A percentile compares a stretch with the other conserved stretches of the same genome.
Evolutionary conservation across 2,329 filamentous ascomycete genomes (phyloP).

Genomic region (Diaporthe humulicola): DNA sequence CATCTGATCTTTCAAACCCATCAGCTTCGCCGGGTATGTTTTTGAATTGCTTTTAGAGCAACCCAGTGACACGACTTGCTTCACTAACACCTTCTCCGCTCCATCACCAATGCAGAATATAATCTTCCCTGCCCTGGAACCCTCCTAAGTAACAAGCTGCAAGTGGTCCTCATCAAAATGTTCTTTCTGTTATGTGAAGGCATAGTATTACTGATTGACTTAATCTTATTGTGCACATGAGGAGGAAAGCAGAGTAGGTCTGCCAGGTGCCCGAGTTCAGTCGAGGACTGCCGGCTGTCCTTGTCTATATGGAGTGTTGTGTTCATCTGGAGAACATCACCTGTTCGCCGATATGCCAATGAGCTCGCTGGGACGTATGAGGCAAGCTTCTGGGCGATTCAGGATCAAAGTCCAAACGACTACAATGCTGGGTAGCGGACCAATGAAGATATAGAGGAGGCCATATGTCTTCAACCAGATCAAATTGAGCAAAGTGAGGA

Average conservation of each 20-base stretch:
- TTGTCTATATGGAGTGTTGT: neutral
- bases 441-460: neutral
- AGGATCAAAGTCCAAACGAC: neutral
- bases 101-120: neutral
- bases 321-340: neutral
- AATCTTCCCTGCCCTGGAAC: neutral
- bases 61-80: too few relatives aligned
- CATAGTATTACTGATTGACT: neutral
- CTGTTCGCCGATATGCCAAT: too few relatives aligned
- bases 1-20: neutral
- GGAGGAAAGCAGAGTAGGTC: too few relatives aligned
- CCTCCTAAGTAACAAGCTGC: neutral
- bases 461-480: neutral
- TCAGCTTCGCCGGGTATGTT: neutral
- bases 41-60: too few relatives aligned
- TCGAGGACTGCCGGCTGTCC: neutral
- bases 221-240: neutral
- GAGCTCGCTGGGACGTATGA: neutral
- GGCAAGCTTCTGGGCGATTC: neutral
- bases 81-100: too few relatives aligned
- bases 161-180: neutral
- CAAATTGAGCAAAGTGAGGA: neutral
- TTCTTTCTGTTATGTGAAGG: neutral
- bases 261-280: neutral
- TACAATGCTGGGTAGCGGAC: neutral